phyloP scores from a whole-genome alignment of 345 rosid species.

The Citrus cavaleriei region DNA sequence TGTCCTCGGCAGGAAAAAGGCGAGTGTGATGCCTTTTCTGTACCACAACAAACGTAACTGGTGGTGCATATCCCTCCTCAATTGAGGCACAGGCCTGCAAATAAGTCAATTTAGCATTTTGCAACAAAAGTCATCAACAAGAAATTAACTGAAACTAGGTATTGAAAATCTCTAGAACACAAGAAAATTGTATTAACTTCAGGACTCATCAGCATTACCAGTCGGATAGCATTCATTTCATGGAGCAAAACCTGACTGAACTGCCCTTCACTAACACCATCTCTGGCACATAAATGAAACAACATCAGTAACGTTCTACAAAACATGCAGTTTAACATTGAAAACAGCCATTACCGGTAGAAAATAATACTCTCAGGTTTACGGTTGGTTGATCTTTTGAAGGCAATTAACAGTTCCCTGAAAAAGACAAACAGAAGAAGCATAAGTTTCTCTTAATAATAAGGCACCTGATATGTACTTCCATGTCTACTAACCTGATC shows the following conservation, averaged over 20 bases:
- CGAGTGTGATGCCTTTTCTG: slow-evolving; percentile 88
- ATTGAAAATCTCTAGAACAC: not conserved
- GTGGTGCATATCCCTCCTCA: slow-evolving; percentile 47
- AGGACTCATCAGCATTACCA: slow-evolving; percentile 23
- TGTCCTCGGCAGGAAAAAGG: slow-evolving; percentile 51
- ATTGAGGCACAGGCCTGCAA: slow-evolving; percentile 65
- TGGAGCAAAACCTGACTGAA: slow-evolving; percentile 58
- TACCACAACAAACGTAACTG: slow-evolving; percentile 65
- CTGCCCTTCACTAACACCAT: slow-evolving; percentile 84
- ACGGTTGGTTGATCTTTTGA: slow-evolving; percentile 26
- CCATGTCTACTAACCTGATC: slow-evolving; percentile 43
- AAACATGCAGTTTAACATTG: not conserved
- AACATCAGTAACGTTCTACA: not conserved
- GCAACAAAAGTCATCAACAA: not conserved
- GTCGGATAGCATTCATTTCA: slow-evolving; percentile 61
- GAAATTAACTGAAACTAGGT: not conserved
- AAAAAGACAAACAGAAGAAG: slow-evolving; percentile 1
- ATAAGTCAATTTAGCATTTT: not conserved
- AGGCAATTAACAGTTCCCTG: slow-evolving; percentile 60
- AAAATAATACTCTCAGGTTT: slow-evolving; percentile 63
- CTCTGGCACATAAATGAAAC: slow-evolving; percentile 36
- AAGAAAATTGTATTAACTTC: not conserved
- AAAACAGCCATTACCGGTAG: slow-evolving; percentile 39
- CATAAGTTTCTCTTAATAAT: not conserved
- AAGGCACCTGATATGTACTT: not conserved